Conservation (phyloP, 805 yeast genomes). For the Yamadazyma kitorensis region DNA sequence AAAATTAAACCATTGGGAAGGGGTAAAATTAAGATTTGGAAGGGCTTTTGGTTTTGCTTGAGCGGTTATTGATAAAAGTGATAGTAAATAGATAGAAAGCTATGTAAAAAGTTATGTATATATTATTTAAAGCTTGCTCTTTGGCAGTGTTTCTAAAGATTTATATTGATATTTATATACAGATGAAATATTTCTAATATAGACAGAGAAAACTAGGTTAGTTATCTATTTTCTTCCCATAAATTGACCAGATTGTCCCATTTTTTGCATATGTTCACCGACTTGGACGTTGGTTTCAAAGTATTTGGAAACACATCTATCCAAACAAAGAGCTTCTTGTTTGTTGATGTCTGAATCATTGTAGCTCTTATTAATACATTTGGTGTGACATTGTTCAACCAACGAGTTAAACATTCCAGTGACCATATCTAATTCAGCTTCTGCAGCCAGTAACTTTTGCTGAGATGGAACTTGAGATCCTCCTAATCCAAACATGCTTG, state of each 20-base stretch:
- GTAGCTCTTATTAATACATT: slow-evolving; percentile 72
- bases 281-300: slow-evolving; percentile 93
- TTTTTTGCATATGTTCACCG: slow-evolving; percentile 65
- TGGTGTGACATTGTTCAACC: slow-evolving; percentile 83
- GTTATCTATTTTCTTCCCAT: slow-evolving; percentile 29
- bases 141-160: no score
- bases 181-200: no score
- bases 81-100: no score
- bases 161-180: not conserved
- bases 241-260: slow-evolving; percentile 46
- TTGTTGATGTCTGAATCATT: slow-evolving; percentile 71
- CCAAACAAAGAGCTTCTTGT: slow-evolving; percentile 83
- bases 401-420: slow-evolving; percentile 96
- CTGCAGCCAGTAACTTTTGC: slow-evolving; percentile 86
- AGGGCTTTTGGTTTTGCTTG: slow-evolving; percentile 38
- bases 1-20: slow-evolving; percentile 78
- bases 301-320: slow-evolving; percentile 94
- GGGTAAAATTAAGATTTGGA: slow-evolving; percentile 63
- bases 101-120: no score
- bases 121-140: no score
- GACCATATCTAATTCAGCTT: slow-evolving; percentile 94
- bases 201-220: not conserved
- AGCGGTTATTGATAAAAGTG: not conserved
- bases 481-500: slow-evolving; percentile 71
- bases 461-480: slow-evolving; percentile 69